A percentile compares a stretch with the other conserved stretches of the same genome.
Conservation (phyloP, 2,329 filamentous ascomycete species). For the Cercospora brassicicola region DNA sequence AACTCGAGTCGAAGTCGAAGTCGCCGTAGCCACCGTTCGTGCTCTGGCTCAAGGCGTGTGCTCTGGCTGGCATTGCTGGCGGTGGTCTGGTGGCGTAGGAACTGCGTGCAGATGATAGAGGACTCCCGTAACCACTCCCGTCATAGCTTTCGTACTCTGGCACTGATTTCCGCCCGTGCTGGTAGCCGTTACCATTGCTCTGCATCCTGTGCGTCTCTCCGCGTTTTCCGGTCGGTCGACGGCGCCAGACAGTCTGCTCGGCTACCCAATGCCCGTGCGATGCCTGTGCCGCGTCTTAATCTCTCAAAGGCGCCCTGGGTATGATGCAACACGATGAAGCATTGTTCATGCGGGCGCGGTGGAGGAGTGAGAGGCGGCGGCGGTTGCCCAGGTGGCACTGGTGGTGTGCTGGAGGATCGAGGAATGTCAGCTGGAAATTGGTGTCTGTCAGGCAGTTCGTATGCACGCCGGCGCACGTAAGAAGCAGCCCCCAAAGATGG, state of each 20-base stretch:
- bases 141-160: conserved; percentile 35
- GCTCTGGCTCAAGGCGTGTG: conserved; percentile 15
- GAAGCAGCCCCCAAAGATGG: neutral
- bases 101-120: conserved; percentile 17
- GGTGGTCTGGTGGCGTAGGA: conserved; percentile 18
- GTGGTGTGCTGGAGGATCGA: neutral
- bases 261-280: neutral
- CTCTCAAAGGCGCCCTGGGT: conserved; percentile 29
- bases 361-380: neutral
- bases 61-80: conserved; percentile 15
- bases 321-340: conserved; percentile 22
- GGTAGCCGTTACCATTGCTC: conserved; percentile 21
- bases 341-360: conserved; percentile 1
- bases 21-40: conserved; percentile 28
- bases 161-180: conserved; percentile 14
- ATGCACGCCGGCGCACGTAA: neutral
- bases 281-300: conserved; percentile 22
- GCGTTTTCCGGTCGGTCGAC: conserved; percentile 2
- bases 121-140: conserved; percentile 32
- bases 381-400: neutral
- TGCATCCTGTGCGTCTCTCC: conserved; percentile 25
- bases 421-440: conserved; percentile 13
- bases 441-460: neutral
- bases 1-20: conserved; percentile 28
- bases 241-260: conserved; percentile 14